Percentiles rank a stretch among this genome's conserved stretches.
Evolutionary conservation across 441 rosid genomes (phyloP).

Genomic region (Adansonia rubrostipa): DNA sequence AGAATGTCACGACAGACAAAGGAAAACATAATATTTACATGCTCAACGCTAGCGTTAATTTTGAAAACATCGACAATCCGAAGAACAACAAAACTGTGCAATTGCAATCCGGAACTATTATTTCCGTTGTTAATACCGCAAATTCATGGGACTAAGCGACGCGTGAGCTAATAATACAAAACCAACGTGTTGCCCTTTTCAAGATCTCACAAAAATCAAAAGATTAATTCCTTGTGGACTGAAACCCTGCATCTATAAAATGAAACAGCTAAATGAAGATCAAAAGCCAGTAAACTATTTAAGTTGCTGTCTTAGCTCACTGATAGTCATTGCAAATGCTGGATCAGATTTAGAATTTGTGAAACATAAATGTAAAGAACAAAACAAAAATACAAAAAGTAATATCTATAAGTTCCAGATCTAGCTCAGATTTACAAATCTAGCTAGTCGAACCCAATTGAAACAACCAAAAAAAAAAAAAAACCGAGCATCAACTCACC

Average conservation of each 20-base stretch:
- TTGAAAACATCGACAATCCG: background rate
- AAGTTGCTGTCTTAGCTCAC: background rate
- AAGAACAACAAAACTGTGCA: background rate
- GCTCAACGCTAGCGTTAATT: too few relatives aligned
- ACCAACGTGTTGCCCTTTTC: background rate
- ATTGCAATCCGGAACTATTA: background rate
- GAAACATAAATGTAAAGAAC: background rate
- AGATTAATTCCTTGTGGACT: background rate
- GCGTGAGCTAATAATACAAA: background rate
- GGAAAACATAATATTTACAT: background rate
- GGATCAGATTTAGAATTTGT: background rate
- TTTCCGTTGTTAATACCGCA: background rate
- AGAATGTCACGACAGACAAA: background rate
- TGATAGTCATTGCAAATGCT: background rate
- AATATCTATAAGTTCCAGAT: constrained; percentile 6
- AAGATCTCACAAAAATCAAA: background rate
- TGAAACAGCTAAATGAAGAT: background rate
- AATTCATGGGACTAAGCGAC: background rate
- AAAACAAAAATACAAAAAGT: background rate
- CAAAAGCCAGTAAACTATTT: background rate
- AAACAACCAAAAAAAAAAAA: background rate
- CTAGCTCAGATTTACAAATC: background rate
- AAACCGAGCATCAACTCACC: background rate
- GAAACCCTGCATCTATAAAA: background rate
- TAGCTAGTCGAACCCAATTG: background rate